These are phyloP conservation scores for Aspergillus clavatus DNA, from an alignment of 2,329 filamentous ascomycete genomes.

Conservation along the genomic window DNA sequence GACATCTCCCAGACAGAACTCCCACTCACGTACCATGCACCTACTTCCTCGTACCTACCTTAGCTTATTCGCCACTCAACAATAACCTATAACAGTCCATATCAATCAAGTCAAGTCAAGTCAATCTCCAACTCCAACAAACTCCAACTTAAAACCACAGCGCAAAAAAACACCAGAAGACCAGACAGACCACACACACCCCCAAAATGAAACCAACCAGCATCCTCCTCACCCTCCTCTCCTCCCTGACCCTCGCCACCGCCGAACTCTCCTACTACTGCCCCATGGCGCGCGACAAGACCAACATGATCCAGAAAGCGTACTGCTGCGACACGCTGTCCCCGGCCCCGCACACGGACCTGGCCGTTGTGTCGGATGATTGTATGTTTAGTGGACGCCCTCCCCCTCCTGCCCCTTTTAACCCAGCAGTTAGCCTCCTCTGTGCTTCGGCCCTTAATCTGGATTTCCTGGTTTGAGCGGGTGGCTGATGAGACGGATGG, in stretches of 20 bases:
- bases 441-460: too few relatives aligned
- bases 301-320: conserved; percentile 24
- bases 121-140: neutral
- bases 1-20: too few relatives aligned
- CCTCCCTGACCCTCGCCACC: conserved; percentile 8
- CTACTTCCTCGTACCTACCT: neutral
- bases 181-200: neutral
- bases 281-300: conserved; percentile 22
- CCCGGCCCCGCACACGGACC: conserved; percentile 14
- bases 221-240: conserved; percentile 17
- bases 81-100: neutral
- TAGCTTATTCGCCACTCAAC: neutral
- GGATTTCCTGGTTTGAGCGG: neutral
- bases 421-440: too few relatives aligned
- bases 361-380: conserved; percentile 19
- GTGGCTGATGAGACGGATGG: conserved; percentile 12
- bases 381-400: conserved; percentile 21
- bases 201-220: conserved; percentile 13
- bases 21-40: neutral
- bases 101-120: neutral
- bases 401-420: neutral
- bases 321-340: conserved; percentile 27
- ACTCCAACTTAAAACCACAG: neutral
- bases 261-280: conserved; percentile 18
- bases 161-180: neutral